These are phyloP conservation scores for Boletus tylopilopsis DNA, from an alignment of 768 basidiomycete species.

Conservation along the genomic window DNA sequence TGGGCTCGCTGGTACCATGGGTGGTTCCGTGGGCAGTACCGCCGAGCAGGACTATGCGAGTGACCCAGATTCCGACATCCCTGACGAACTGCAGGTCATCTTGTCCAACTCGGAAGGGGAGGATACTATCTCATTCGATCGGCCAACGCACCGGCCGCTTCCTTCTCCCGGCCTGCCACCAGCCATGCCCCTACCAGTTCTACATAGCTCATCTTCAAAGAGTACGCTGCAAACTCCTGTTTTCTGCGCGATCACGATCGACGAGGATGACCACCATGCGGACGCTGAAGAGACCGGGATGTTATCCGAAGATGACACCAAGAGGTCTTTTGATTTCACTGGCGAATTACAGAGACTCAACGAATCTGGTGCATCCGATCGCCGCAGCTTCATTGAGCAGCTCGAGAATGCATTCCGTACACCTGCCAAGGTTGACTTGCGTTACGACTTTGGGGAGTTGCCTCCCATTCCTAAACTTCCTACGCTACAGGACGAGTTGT, in stretches of 20 bases:
- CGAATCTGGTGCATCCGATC: slow-evolving; percentile 64
- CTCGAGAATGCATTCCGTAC: slow-evolving; percentile 77
- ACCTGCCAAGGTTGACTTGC: slow-evolving; percentile 63
- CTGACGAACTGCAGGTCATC: slow-evolving; percentile 68
- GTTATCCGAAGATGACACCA: slow-evolving; percentile 63
- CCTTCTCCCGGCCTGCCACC: slow-evolving; percentile 45
- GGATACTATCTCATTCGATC: slow-evolving; percentile 37
- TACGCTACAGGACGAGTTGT: slow-evolving; percentile 27
- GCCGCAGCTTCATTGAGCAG: slow-evolving; percentile 78
- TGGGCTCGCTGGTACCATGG: slow-evolving; percentile 66
- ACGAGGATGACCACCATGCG: slow-evolving; percentile 40
- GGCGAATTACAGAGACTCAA: slow-evolving; percentile 69
- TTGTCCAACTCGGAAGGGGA: slow-evolving; percentile 42
- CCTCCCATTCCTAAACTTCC: slow-evolving; percentile 56
- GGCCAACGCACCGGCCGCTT: background rate
- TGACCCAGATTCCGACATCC: slow-evolving; percentile 78
- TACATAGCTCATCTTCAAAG: background rate
- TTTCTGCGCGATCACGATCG: slow-evolving; percentile 43
- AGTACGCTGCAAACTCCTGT: slow-evolving; percentile 30
- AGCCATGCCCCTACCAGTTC: slow-evolving; percentile 35
- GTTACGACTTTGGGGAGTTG: slow-evolving; percentile 43
- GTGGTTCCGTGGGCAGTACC: slow-evolving; percentile 51
- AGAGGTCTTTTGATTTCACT: slow-evolving; percentile 82
- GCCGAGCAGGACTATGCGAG: slow-evolving; percentile 43
- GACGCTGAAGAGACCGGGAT: slow-evolving; percentile 39